Percentiles rank a stretch among this genome's conserved stretches.
Evolutionary conservation across 192 early-diverging fungal species (phyloP).

Genomic region (Haplosporangium gracile): DNA sequence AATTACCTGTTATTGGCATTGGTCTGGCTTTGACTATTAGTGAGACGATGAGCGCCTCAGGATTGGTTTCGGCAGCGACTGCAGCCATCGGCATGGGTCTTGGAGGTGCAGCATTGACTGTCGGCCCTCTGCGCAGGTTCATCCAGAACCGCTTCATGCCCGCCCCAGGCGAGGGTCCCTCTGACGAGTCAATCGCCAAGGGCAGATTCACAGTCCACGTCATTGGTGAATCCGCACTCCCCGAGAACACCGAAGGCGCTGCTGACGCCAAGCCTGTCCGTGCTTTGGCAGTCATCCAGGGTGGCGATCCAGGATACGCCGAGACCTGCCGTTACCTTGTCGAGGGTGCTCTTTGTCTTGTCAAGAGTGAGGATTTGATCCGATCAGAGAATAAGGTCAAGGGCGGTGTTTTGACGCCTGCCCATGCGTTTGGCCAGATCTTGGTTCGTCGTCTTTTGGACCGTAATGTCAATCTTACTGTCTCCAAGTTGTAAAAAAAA

Average conservation of each 20-base stretch:
- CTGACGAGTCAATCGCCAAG: slow-evolving; percentile 65
- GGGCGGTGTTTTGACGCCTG: slow-evolving; percentile 86
- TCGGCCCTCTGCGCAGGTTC: slow-evolving; percentile 54
- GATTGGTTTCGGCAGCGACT: slow-evolving; percentile 53
- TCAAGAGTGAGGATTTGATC: slow-evolving; percentile 66
- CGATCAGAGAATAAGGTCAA: slow-evolving; percentile 60
- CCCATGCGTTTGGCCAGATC: slow-evolving; percentile 81
- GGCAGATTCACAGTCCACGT: slow-evolving; percentile 64
- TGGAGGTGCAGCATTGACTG: slow-evolving; percentile 23
- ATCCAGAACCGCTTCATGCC: slow-evolving; percentile 64
- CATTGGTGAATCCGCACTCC: slow-evolving; percentile 61
- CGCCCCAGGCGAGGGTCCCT: slow-evolving; percentile 77
- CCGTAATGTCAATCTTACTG: slow-evolving; percentile 63
- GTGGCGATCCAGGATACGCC: slow-evolving; percentile 85
- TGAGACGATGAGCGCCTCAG: slow-evolving; percentile 70
- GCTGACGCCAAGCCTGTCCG: slow-evolving; percentile 2
- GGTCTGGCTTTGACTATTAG: slow-evolving; percentile 9
- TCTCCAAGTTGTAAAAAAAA: slow-evolving; percentile 30
- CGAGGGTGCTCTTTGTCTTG: slow-evolving; percentile 83
- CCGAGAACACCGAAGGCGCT: slow-evolving; percentile 57
- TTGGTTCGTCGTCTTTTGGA: slow-evolving; percentile 74
- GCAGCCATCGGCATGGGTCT: slow-evolving; percentile 61
- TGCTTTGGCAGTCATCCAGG: slow-evolving; percentile 32
- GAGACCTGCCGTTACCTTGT: slow-evolving; percentile 85
- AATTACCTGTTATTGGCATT: background rate